Conservation (phyloP, 257 asterid genomes). For the Solanum pennellii region DNA sequence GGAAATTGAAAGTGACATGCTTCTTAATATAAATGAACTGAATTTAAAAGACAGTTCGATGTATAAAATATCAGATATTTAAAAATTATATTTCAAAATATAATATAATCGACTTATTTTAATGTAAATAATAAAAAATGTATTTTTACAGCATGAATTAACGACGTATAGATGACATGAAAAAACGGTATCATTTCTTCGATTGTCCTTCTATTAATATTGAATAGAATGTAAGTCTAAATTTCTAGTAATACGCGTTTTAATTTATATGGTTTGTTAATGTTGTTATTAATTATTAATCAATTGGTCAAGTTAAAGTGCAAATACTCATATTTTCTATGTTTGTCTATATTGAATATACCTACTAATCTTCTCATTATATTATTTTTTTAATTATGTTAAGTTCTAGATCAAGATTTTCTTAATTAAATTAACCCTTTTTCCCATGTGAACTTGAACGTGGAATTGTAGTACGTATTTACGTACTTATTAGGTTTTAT, state of each 20-base stretch:
- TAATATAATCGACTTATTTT: accelerated
- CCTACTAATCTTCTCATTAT: background rate
- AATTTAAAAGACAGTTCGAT: background rate
- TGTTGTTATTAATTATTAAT: background rate
- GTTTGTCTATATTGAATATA: background rate
- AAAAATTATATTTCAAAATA: accelerated
- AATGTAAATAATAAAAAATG: background rate
- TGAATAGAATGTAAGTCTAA: background rate
- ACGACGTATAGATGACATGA: background rate
- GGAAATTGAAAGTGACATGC: background rate
- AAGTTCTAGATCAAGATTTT: background rate
- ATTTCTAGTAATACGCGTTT: background rate
- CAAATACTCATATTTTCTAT: background rate
- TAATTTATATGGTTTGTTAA: background rate
- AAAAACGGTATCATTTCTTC: background rate
- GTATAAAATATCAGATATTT: background rate
- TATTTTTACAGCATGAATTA: background rate
- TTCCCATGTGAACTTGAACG: background rate
- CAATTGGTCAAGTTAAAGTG: background rate
- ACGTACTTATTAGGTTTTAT: background rate
- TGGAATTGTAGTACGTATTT: background rate
- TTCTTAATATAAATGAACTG: background rate
- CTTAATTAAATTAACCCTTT: background rate
- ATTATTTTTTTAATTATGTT: background rate
- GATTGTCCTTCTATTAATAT: background rate